Percentiles rank a stretch among this genome's conserved stretches.
Evolutionary conservation across 164 flowering plant species (phyloP).

Genomic region (Magnolia kwangsiensis): DNA sequence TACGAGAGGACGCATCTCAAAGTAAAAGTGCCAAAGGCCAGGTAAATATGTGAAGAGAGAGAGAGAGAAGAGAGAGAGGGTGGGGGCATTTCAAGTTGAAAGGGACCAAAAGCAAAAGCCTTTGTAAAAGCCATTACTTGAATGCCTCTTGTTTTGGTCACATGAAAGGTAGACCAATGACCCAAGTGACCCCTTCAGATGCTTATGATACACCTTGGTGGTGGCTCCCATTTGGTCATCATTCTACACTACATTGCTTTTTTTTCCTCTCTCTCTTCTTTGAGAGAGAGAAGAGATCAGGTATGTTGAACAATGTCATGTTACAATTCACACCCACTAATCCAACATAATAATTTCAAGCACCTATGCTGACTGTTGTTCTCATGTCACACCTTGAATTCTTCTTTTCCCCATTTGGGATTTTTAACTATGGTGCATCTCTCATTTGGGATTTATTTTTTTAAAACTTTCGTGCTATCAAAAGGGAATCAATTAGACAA

Average conservation of each 20-base stretch:
- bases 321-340: neutral
- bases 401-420: neutral
- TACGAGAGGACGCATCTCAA: neutral
- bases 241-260: neutral
- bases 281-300: neutral
- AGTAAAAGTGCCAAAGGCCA: neutral
- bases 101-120: slow-evolving; percentile 9
- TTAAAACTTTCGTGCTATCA: neutral
- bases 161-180: slow-evolving; percentile 8
- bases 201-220: slow-evolving; percentile 8
- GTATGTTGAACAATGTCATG: neutral
- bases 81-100: neutral
- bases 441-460: neutral
- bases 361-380: neutral
- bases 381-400: neutral
- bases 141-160: slow-evolving; percentile 16
- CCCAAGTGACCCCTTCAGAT: slow-evolving; percentile 13
- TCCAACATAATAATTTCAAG: neutral
- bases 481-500: neutral
- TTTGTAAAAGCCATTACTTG: slow-evolving; percentile 26
- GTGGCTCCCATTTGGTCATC: slow-evolving; percentile 7
- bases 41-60: neutral
- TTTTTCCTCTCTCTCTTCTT: neutral
- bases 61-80: no score
- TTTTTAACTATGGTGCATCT: neutral